Base-by-base conservation (phyloP, 2,329 filamentous ascomycete species). In the Pleurostoma richardsiae region DNA sequence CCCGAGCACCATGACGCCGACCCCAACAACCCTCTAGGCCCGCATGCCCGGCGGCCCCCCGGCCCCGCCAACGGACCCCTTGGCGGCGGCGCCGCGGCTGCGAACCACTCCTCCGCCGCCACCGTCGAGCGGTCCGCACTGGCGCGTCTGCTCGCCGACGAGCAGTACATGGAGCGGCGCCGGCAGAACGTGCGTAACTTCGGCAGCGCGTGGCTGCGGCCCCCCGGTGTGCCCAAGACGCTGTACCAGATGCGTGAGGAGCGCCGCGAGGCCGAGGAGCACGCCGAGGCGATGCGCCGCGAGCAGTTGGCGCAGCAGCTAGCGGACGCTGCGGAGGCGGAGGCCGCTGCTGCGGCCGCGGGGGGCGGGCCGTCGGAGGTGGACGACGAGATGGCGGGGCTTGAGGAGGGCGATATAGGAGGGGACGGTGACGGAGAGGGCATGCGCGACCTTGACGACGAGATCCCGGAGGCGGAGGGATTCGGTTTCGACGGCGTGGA, bases 171-270 rank as follows among this genome's bases (percentile, higher is more conserved):
- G 53, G 80, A 85, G 46, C 79, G 85, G 6, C 88, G 92, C 41
- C 90, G 91, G 59, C 70, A 81, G 42, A 90, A 92, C 54, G 86
- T 97, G 30, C 81, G 86, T 42, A 88, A 90, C 59, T 96, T 95
- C 61, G 94, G 94, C 50, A 87, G 85, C 54, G 80, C 80, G 40
- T 99, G 94, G 94, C 84, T 99, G 47, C 88, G 86, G 49, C 94
- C 94, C 0, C 90, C 90, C 0, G 94, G 92, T 6, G 78, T 96
- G 46, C 66, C 82, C 48, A 99, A 97, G 74, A 96, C 92, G 1
- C 81, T 96, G 49, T 85, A 95, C 61, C 90, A 95, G 52, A 81
- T 90, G 69, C 85, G 87, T 39, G 94, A 99, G 67, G 94, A 99
- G 70, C 83, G 85, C 54, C 80, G 87, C 8, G 94, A 99, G 71